Evolutionary conservation across 2,329 filamentous ascomycete species (phyloP), one percentile per base, ranked within the genome.

Genomic region (Calonectria pseudoturangicola): DNA sequence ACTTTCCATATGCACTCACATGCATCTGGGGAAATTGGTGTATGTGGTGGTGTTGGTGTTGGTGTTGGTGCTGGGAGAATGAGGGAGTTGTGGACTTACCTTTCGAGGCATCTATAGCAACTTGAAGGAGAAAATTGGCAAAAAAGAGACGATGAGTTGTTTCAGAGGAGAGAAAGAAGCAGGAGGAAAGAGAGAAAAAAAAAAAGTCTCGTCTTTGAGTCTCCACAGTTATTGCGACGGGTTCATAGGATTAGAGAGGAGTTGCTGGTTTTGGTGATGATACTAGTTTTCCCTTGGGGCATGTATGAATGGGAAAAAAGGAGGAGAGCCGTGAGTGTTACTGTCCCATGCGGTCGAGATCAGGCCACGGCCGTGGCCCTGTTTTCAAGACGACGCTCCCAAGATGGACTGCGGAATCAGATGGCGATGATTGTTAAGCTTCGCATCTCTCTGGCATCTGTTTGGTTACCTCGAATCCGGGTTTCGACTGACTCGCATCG

Each of bases 41-140:
- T 21, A 43, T 21, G 30, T 21, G 21, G 21, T 21, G 30, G 30
- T 33, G 30, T 33, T 33, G 30, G 4, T 33, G 30, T 21, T 21
- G 21, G 21, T 21, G 30, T 27, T 63, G 25, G 41, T 30, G 36
- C 4, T n/a, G 18, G 3, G 36, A 36, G 13, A 56, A 16, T 33
- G 21, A 54, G 27, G 28, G 54, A 60, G 39, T 60, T 39, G 54
- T 21, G 54, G 9, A 60, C 58, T 68, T 64, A 71, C 69, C 58
- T 71, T 72, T 72, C 70, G 66, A 39, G 70, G 65, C 66, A 68
- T 72, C 70, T 65, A 50, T 39, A 68, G 62, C 18, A 50, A 33
- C 48, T 41, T 39, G 10, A 30, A 62, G n/a, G 9, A 21, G 30
- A 25, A 47, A 39, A 47, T 9, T 36, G 33, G 33, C 21, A 25